These are phyloP conservation scores for Moniliophthora roreri DNA, from an alignment of 1,284 basidiomycete species.

Conservation along the genomic window DNA sequence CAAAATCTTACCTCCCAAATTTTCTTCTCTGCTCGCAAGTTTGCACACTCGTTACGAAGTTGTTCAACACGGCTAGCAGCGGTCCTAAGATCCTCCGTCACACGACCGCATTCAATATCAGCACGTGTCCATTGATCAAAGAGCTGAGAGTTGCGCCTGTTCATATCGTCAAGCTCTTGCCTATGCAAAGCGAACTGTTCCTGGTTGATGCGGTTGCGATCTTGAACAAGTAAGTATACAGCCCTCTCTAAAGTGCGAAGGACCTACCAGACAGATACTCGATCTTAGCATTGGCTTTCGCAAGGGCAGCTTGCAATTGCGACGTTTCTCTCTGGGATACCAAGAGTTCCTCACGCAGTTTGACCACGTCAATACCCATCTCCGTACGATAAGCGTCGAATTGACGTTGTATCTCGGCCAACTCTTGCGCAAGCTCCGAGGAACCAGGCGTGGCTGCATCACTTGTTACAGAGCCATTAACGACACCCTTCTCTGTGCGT, in stretches of 20 bases:
- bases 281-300: slow-evolving; percentile 79
- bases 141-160: slow-evolving; percentile 65
- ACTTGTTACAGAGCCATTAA: slow-evolving; percentile 28
- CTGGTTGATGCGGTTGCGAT: slow-evolving; percentile 65
- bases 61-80: slow-evolving; percentile 66
- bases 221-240: slow-evolving; percentile 33
- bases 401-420: slow-evolving; percentile 71
- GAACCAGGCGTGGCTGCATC: slow-evolving; percentile 23
- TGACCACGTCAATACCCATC: slow-evolving; percentile 71
- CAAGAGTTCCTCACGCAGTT: slow-evolving; percentile 68
- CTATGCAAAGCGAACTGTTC: slow-evolving; percentile 58
- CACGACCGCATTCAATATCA: slow-evolving; percentile 65
- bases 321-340: slow-evolving; percentile 68
- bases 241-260: background rate
- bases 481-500: slow-evolving; percentile 39
- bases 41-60: slow-evolving; percentile 81
- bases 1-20: slow-evolving; percentile 76
- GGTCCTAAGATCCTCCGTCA: slow-evolving; percentile 61
- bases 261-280: slow-evolving; percentile 69
- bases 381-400: slow-evolving; percentile 81
- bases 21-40: slow-evolving; percentile 87
- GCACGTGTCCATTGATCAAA: slow-evolving; percentile 65
- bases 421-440: slow-evolving; percentile 45
- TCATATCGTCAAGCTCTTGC: slow-evolving; percentile 60
- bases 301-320: slow-evolving; percentile 64